Base-by-base conservation (phyloP, 2,329 filamentous ascomycete species). In the Cordyceps militaris region DNA sequence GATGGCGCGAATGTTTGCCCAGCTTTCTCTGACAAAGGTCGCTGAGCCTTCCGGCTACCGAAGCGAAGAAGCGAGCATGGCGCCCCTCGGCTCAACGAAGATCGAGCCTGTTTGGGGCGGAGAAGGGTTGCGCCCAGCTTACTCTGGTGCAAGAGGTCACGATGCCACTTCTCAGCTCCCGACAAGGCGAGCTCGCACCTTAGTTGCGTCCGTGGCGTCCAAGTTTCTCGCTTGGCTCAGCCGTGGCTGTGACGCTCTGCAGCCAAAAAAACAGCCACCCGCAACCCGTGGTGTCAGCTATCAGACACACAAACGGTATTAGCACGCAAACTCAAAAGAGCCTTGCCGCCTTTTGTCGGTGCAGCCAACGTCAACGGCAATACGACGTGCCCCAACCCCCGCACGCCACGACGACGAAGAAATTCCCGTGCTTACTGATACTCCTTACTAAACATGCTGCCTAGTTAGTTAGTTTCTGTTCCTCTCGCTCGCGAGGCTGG, bases 271-370 rank as follows among this genome's bases (percentile, higher is more conserved):
- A 32, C 36, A 7, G 38, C 13, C 8, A 26, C 13, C 43, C 42
- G 28, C 6, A 30, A 34, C 19, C 24, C 52, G 47, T n/a, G 52
- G 30, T 38, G 28, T 32, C 28, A 32, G 28, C 28, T 32, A 11
- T 23, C 19, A 55, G n/a, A n/a, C n/a, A n/a, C 52, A 16, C 42
- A 40, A 19, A 42, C 9, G 44, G n/a, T 49, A 32, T 36, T 24
- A 16, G 32, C 23, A 44, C n/a, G 23, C 26, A 56, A 56, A 56
- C 54, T 56, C 54, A 56, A 56, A 56, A 28, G 14, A 13, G n/a
- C n/a, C n/a, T 34, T 40, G 44, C 44, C 34, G n/a, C 34, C 34
- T 32, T 55, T 46, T 54, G 52, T 24, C 21, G 23, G 40, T 55
- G 32, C 42, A 26, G 13, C 52, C 53, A 56, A 16, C 53, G n/a